Percentiles rank a stretch among this genome's conserved stretches.
Conservation (phyloP, 192 early-diverging fungal genomes). For the Pecoramyces ruminantium region DNA sequence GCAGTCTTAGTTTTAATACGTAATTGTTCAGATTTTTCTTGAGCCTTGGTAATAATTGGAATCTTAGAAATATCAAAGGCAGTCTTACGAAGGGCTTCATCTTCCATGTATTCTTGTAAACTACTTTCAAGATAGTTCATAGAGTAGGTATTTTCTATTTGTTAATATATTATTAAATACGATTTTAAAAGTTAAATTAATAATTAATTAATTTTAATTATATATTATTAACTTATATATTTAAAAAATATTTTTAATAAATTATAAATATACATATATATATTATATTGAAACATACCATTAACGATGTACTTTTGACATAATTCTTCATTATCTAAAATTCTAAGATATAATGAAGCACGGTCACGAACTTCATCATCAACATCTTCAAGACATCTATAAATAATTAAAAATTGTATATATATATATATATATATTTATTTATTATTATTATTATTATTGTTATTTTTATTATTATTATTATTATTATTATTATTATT, state of each 20-base stretch:
- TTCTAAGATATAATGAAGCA: slow-evolving; percentile 69
- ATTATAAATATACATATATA: too few relatives aligned
- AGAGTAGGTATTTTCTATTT: slow-evolving; percentile 73
- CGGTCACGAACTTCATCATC: slow-evolving; percentile 98
- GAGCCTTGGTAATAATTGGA: slow-evolving; percentile 66
- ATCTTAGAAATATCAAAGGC: slow-evolving; percentile 63
- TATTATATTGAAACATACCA: too few relatives aligned
- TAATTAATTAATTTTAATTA: too few relatives aligned
- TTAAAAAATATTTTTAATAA: too few relatives aligned
- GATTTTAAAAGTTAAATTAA: too few relatives aligned
- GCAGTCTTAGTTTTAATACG: slow-evolving; percentile 29
- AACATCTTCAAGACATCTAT: slow-evolving; percentile 84
- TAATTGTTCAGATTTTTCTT: slow-evolving; percentile 66
- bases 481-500: too few relatives aligned
- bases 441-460: too few relatives aligned
- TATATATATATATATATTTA: too few relatives aligned
- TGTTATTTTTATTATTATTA: too few relatives aligned
- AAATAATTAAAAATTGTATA: neutral
- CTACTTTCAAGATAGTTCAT: slow-evolving; percentile 70
- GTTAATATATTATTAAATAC: too few relatives aligned
- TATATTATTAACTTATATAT: too few relatives aligned
- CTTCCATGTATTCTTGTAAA: slow-evolving; percentile 70
- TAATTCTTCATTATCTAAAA: slow-evolving; percentile 47
- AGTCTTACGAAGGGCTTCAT: slow-evolving; percentile 28
- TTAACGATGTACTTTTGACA: slow-evolving; percentile 59